Evolutionary conservation across 768 basidiomycete genomes (phyloP).

Genomic region (Serendipita vermifera): DNA sequence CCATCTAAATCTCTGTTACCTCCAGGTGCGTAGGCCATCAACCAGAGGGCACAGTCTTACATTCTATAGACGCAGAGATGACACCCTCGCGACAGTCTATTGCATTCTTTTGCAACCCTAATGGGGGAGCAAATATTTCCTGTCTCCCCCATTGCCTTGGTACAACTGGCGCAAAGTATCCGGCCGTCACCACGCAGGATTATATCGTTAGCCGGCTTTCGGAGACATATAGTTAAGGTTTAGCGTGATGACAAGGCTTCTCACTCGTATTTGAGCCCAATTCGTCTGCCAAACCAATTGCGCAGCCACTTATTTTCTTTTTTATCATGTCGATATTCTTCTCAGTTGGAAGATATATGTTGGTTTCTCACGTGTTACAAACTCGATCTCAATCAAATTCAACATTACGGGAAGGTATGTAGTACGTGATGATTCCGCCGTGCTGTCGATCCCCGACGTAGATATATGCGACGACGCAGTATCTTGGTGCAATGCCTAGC

Average conservation of each 20-base stretch:
- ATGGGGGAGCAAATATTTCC: constrained; percentile 49
- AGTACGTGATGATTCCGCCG: constrained; percentile 3
- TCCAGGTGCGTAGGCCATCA: constrained; percentile 1
- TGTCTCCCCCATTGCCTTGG: constrained; percentile 51
- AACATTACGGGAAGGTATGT: constrained; percentile 6
- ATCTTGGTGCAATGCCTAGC: not conserved
- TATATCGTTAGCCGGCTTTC: constrained; percentile 51
- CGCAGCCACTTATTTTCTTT: no score
- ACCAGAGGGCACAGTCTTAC: not conserved
- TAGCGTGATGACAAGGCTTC: not conserved
- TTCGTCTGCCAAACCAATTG: no score
- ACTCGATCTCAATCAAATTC: not conserved
- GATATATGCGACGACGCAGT: constrained; percentile 2
- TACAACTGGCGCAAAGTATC: constrained; percentile 43
- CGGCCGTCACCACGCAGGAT: constrained; percentile 55
- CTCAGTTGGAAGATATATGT: no score
- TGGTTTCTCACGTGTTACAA: no score
- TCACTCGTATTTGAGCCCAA: not conserved
- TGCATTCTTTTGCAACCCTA: constrained; percentile 81
- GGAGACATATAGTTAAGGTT: constrained; percentile 3
- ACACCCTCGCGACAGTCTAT: constrained; percentile 64
- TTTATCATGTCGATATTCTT: no score
- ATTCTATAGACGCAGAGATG: constrained; percentile 30
- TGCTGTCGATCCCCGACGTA: constrained; percentile 2
- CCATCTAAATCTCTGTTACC: constrained; percentile 8